These are phyloP conservation scores for Colletotrichum viniferum DNA, from an alignment of 2,329 filamentous ascomycete genomes.

Conservation along the genomic window DNA sequence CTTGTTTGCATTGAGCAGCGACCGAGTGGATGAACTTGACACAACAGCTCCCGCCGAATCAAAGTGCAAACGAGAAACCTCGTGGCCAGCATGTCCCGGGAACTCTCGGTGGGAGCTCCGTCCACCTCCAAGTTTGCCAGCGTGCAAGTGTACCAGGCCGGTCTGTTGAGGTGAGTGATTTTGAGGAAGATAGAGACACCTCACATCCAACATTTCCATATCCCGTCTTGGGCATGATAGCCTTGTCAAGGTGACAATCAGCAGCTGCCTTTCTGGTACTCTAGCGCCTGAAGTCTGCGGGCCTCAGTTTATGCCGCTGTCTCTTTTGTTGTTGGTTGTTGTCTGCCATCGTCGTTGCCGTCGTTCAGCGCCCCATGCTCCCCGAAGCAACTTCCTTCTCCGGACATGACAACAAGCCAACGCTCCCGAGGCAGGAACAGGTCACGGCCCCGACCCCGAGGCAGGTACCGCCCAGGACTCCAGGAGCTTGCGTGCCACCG, in stretches of 20 bases:
- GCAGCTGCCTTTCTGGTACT: background rate
- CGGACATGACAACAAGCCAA: background rate
- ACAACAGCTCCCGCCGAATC: constrained; percentile 8
- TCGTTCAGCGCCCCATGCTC: background rate
- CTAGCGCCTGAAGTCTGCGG: background rate
- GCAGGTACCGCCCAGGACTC: background rate
- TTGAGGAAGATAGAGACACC: background rate
- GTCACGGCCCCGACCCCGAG: background rate
- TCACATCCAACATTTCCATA: background rate
- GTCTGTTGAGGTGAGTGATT: background rate
- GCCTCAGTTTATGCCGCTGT: background rate
- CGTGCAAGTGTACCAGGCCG: background rate
- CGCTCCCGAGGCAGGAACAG: background rate
- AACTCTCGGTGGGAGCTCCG: background rate
- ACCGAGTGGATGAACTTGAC: constrained; percentile 21
- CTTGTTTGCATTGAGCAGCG: constrained; percentile 10
- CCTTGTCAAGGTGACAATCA: background rate
- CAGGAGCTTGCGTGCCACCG: background rate
- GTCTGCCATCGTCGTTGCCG: background rate
- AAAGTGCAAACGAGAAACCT: constrained; percentile 9
- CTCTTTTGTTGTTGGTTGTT: background rate
- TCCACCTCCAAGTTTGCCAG: background rate
- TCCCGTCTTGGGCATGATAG: background rate
- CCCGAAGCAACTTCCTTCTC: background rate
- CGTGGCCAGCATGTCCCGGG: background rate